Evolutionary conservation across 2,329 filamentous ascomycete species (phyloP).

Genomic region (Endoconidiophora polonica): DNA sequence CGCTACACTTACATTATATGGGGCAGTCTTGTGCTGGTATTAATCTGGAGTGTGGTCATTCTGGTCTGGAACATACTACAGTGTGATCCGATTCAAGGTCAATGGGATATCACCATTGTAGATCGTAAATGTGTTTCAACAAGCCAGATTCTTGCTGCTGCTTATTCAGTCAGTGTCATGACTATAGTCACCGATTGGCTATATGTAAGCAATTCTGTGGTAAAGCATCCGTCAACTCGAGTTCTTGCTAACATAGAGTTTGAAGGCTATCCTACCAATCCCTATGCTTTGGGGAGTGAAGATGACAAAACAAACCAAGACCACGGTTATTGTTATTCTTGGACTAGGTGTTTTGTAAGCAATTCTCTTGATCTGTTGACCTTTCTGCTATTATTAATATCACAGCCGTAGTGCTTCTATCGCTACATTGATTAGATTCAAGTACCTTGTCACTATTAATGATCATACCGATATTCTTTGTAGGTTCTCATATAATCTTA

Average conservation of each 20-base stretch:
- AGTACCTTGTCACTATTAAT: conserved; percentile 29
- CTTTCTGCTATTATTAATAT: neutral
- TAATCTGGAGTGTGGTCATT: conserved; percentile 29
- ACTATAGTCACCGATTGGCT: conserved; percentile 37
- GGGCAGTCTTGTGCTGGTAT: conserved; percentile 28
- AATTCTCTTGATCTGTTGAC: too few relatives aligned
- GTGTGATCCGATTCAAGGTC: conserved; percentile 31
- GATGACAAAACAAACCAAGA: conserved; percentile 34
- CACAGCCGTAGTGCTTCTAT: conserved; percentile 28
- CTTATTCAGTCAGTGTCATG: conserved; percentile 35
- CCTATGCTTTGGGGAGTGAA: conserved; percentile 38
- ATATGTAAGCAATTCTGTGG: conserved; percentile 23
- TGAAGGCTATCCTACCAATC: conserved; percentile 31
- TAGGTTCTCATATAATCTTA: conserved; percentile 18
- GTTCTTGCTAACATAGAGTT: neutral
- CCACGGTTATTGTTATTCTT: conserved; percentile 32
- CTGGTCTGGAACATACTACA: conserved; percentile 38
- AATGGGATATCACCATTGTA: conserved; percentile 36
- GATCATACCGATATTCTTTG: conserved; percentile 31
- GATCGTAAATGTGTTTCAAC: conserved; percentile 26
- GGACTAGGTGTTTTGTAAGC: conserved; percentile 33
- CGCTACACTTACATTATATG: conserved; percentile 33
- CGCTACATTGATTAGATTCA: conserved; percentile 35
- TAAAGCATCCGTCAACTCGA: neutral
- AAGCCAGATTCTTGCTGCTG: conserved; percentile 29